Base-by-base conservation (phyloP, 1,284 basidiomycete genomes). In the Pseudozyma pruni region DNA sequence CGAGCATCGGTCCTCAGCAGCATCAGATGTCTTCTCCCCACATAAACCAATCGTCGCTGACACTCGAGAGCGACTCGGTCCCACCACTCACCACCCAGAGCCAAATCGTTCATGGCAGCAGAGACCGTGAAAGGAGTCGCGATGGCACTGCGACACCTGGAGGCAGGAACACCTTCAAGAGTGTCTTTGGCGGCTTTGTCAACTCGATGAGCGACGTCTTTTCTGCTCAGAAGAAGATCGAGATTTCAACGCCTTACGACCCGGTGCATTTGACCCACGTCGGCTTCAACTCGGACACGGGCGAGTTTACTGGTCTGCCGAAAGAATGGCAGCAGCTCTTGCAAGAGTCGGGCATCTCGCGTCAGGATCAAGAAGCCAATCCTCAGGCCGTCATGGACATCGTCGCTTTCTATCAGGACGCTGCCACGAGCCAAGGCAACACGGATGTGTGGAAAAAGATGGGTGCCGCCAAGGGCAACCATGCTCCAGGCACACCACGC, bases 251-350 rank as follows among this genome's bases (percentile, higher is more conserved):
- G 3, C 95, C 87, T 0, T 98, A 97, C 83, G 96, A 98, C 83
- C 96, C 96, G n/a, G 94, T 98, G 35, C 96, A 98, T 85, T 89
- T 99, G 74, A 98, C 95, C 0, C 96, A 99, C 81, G 96, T 98
- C 81, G 96, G 95, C 64, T 98, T 98, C 88, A 97, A 98, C 85
- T 93, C 93, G 31, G 94, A 93, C 62, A 98, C 95, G 0, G 96
- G 96, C 58, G 94, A 98, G 85, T 99, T 85, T 63, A 83, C 81
- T 4, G 96, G 96, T 4, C 86, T 99, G 54, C 96, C 96, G 1
- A 94, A 94, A 83, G 95, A 98, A 85, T 99, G 96, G 96, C 96
- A 99, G 83, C 92, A 97, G 83, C 87, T 98, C 7, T 85, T 99
- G 43, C 93, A 96, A 61, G 94, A 98, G 82, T 93, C 91, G 59